A percentile compares a stretch with the other conserved stretches of the same genome.
These are phyloP conservation scores for Heritiera fomes DNA, from an alignment of 345 rosid species.

Conservation along the genomic window DNA sequence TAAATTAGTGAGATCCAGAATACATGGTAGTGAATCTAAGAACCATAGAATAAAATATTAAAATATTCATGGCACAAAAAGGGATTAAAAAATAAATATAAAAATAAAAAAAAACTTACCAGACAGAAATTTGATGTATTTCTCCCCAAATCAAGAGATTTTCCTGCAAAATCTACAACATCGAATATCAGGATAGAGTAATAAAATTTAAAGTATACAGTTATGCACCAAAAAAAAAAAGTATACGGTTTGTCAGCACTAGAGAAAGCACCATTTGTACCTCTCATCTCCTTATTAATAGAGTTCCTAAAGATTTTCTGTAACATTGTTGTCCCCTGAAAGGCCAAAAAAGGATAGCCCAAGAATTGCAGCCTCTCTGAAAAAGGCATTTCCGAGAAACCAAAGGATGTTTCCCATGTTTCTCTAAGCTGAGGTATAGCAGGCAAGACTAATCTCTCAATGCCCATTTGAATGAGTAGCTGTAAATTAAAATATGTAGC, in stretches of 20 bases:
- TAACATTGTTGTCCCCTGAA: constrained; percentile 51
- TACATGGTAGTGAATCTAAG: neutral
- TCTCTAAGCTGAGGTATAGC: constrained; percentile 41
- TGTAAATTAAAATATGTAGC: constrained; percentile 7
- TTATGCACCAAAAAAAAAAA: neutral
- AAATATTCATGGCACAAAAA: neutral
- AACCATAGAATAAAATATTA: neutral
- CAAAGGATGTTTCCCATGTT: constrained; percentile 53
- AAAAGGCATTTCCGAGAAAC: constrained; percentile 44
- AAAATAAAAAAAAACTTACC: neutral
- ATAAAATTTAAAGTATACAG: neutral
- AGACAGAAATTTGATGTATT: neutral
- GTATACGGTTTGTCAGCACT: neutral
- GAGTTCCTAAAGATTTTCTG: constrained; percentile 34
- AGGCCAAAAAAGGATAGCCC: constrained; percentile 45
- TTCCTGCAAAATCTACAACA: constrained; percentile 7
- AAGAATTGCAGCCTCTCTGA: constrained; percentile 42
- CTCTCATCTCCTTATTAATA: constrained; percentile 11
- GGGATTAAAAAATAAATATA: neutral
- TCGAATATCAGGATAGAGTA: neutral
- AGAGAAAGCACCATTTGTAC: neutral
- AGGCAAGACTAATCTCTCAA: constrained; percentile 51
- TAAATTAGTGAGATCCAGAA: too few relatives aligned
- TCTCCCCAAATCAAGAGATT: constrained; percentile 12
- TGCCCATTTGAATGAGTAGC: constrained; percentile 38